Base-by-base conservation (phyloP, 2,329 filamentous ascomycete genomes). In the Cucurbitaria berberidis region DNA sequence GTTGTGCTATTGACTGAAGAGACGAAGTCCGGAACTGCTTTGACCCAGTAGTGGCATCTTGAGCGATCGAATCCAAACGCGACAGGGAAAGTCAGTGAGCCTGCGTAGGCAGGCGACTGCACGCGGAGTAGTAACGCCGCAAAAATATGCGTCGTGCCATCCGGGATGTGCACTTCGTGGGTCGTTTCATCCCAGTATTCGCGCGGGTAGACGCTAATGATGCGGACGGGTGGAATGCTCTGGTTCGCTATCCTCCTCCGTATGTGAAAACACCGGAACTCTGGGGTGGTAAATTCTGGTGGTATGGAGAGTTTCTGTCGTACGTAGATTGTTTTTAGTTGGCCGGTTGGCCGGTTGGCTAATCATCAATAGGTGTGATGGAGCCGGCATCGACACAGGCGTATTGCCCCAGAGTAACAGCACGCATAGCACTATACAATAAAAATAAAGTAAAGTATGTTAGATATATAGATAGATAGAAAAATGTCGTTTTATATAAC, bases 281-380 rank as follows among this genome's bases (percentile, higher is more conserved):
- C 63, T 4, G 57, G 38, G 0, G 60, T 60, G 3, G 57, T 62
- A 45, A 65, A 69, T 21, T 59, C 55, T 9, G 51, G 50, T n/a
- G 63, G 66, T 32, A 69, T 62, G 0, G 42, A 58, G 8, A 59
- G 60, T 26, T 56, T 67, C 26, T 69, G 64, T 2, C 64, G 59
- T 1, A 69, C 53, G 26, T 67, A 69, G 2, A 69, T 60, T 3
- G 60, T 64, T 11, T 58, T 59, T 2, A 63, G 55, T n/a, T 62
- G 52, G 1, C 64, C 64, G 3, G 55, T 67, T 9, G 66, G 66
- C 64, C 64, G 3, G 55, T 67, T 9, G 66, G 66, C 64, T 63
- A 69, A 35, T 68, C 2, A 77, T 68, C 1, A 85, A 74, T 0
- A 80, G 84, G n/a, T 80, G 73, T 1, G 82, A 68, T 58, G 83